Evolutionary conservation across 78 protist genomes (phyloP).

Genomic region (Dictyostelium discoideum): dicty_2.7 NC_007088.5:1226001-1226500

Average conservation of each 20-base stretch:
- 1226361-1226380: background rate
- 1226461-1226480: background rate
- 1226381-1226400: constrained; percentile 5
- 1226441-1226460: too few species aligned
- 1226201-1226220: background rate
- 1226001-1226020: background rate
- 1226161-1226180: background rate
- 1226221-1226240: background rate
- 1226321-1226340: too few species aligned
- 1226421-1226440: background rate
- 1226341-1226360: too few species aligned
- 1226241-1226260: constrained; percentile 1
- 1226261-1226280: too few species aligned
- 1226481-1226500: constrained; percentile 17
- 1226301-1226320: too few species aligned
- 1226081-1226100: background rate
- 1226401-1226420: background rate
- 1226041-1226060: background rate
- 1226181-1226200: background rate
- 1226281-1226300: too few species aligned
- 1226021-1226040: background rate
- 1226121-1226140: background rate
- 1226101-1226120: background rate
- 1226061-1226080: background rate
- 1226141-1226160: background rate